Evolutionary conservation across 2,329 filamentous ascomycete genomes (phyloP).

Genomic region (Fusarium drepaniforme): DNA sequence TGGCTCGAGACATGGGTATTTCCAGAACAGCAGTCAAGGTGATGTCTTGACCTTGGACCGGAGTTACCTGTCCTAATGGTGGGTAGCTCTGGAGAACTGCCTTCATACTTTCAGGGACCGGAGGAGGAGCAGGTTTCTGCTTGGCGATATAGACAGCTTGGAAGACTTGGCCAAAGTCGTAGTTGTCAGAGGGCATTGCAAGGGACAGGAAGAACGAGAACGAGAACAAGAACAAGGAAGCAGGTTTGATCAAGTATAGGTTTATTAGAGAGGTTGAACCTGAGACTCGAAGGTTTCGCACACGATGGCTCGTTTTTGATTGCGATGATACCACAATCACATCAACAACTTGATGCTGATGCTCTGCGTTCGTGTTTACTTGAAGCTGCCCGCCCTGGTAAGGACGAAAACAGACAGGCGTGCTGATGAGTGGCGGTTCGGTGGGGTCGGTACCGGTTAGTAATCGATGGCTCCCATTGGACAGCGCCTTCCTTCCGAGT

Average conservation of each 20-base stretch:
- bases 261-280: conserved; percentile 20
- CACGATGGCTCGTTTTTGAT: not conserved
- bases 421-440: conserved; percentile 25
- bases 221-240: conserved; percentile 5
- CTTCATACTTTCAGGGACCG: conserved; percentile 50
- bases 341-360: conserved; percentile 6
- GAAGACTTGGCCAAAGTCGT: conserved; percentile 53
- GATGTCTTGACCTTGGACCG: conserved; percentile 62
- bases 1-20: conserved; percentile 65
- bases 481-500: conserved; percentile 16
- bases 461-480: conserved; percentile 54
- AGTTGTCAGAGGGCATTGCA: conserved; percentile 43
- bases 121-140: conserved; percentile 49
- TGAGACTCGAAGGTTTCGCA: not conserved
- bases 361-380: conserved; percentile 16
- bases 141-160: conserved; percentile 53
- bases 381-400: conserved; percentile 12
- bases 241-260: conserved; percentile 8
- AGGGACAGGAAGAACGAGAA: not conserved
- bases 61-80: conserved; percentile 80
- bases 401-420: conserved; percentile 37
- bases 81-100: conserved; percentile 68
- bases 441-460: conserved; percentile 40
- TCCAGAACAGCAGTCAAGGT: conserved; percentile 79
- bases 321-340: not conserved